Evolutionary conservation across 176 grass and related monocot genomes (phyloP), one percentile per base, ranked within the genome.

Genomic region (Oryza glumipatula): DNA sequence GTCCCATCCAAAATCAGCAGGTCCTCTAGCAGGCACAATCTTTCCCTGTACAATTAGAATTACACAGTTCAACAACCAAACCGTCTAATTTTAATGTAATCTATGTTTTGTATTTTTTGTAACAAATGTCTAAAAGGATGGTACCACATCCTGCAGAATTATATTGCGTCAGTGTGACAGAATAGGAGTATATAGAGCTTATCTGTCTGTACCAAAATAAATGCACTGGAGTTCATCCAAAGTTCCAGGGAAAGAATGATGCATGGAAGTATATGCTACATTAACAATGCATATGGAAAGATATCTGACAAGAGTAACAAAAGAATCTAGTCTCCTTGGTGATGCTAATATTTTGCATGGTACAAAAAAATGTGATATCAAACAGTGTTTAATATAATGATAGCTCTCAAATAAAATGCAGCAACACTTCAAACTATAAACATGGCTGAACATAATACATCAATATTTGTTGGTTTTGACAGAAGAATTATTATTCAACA

Each of bases 1-100:
- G 72, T 99, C 94, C 94, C 94, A 99, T 88, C 96, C 91, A 92
- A 99, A 99, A 99, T 96, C 91, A 81, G 70, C 45, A 81, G 93
- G 93, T 8, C 93, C 93, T 81, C 86, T 92, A 36, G 94, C 90
- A 84, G 91, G 86, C 48, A 96, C 96, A 24, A 99, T 89, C 84
- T 84, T 86, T 54, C 96, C 96, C 94, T 99, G 85, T 44, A 88
- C 51, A 82, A 33, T 63, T 67, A 81, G 33, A 80, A 73, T 43
- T 48, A 83, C 70, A 73, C 22, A 44, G 6, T 64, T 70, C 9
- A 61, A 5, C 38, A 26, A 49, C 21, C 14, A 41, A 16, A 23
- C 6, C 9, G 1, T n/a, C 17, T 58, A 58, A 1, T 58, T 58
- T 54, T 9, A 54, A 19, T 14, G 16, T 54, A 54, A 15, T 19